These are phyloP conservation scores for Candida vartiovaarae DNA, from an alignment of 805 yeast species.

Conservation along the genomic window DNA sequence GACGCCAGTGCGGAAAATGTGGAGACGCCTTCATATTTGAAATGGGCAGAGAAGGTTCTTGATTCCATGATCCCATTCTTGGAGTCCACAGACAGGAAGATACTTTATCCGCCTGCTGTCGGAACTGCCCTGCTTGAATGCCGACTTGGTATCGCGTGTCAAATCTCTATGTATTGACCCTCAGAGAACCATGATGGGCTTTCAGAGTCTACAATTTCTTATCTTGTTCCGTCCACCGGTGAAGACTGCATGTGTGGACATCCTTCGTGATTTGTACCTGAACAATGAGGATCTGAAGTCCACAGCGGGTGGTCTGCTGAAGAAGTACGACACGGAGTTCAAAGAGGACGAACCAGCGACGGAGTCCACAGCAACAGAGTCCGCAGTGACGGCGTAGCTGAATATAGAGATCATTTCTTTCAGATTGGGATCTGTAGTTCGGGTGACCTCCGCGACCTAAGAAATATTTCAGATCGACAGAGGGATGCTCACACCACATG, in stretches of 20 bases:
- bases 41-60: slow-evolving; percentile 64
- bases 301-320: slow-evolving; percentile 39
- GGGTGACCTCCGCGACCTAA: no score
- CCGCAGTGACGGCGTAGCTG: no score
- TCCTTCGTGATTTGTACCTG: slow-evolving; percentile 41
- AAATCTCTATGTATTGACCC: slow-evolving; percentile 82
- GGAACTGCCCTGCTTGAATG: slow-evolving; percentile 75
- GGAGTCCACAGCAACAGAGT: no score
- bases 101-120: slow-evolving; percentile 77
- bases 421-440: no score
- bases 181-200: slow-evolving; percentile 69
- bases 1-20: slow-evolving; percentile 15
- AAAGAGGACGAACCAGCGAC: neutral
- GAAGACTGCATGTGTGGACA: slow-evolving; percentile 40
- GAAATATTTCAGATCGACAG: no score
- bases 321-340: slow-evolving; percentile 33
- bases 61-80: slow-evolving; percentile 80
- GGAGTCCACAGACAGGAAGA: slow-evolving; percentile 73
- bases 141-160: slow-evolving; percentile 54
- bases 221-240: slow-evolving; percentile 91
- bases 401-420: no score
- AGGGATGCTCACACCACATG: no score
- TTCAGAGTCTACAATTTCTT: slow-evolving; percentile 72
- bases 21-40: slow-evolving; percentile 48
- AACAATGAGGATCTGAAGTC: slow-evolving; percentile 42